These are phyloP conservation scores for Phyllostachys edulis DNA, from an alignment of 176 grass and related monocot species.

Conservation along the genomic window DNA sequence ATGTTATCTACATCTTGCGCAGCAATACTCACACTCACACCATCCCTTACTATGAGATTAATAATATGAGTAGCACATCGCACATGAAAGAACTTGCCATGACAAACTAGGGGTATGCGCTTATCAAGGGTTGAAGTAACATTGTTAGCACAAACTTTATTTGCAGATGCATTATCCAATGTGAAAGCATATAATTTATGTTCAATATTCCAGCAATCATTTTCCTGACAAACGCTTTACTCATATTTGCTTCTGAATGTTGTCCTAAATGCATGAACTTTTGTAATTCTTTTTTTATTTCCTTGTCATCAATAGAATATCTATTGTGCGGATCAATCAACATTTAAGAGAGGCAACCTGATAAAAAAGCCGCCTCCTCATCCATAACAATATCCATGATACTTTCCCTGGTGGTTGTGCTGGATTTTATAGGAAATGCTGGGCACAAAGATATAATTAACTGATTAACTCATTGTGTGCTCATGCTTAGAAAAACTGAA, in stretches of 20 bases:
- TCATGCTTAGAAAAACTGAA: background rate
- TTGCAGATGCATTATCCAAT: background rate
- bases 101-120: background rate
- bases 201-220: background rate
- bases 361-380: background rate
- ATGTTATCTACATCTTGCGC: background rate
- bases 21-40: background rate
- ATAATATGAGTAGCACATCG: background rate
- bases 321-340: slow-evolving; percentile 2
- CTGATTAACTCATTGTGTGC: background rate
- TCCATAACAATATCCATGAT: background rate
- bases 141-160: background rate
- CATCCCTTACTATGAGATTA: background rate
- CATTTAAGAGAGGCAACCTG: background rate
- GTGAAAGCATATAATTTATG: no score
- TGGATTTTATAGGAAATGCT: background rate
- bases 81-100: background rate
- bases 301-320: background rate
- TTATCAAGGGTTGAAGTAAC: background rate
- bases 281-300: slow-evolving; percentile 8
- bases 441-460: background rate
- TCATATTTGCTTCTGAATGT: background rate
- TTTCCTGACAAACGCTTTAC: background rate
- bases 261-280: background rate
- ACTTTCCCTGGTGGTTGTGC: slow-evolving; percentile 17